phyloP scores from a whole-genome alignment of 345 rosid genomes.

The Hibiscus mutabilis region DNA sequence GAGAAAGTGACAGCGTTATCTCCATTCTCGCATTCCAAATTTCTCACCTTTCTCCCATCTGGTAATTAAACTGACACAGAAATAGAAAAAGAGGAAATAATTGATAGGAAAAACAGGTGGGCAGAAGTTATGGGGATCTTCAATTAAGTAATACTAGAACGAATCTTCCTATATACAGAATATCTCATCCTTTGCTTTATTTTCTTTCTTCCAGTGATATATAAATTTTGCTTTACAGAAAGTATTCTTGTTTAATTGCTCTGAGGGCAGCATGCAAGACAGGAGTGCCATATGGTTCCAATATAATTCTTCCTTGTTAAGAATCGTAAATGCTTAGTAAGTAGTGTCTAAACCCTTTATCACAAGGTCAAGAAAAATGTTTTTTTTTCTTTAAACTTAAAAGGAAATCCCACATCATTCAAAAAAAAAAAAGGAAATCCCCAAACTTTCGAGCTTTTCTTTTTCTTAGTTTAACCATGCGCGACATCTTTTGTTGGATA shows the following conservation, averaged over 20 bases:
- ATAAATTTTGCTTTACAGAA: not conserved
- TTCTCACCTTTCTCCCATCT: not conserved
- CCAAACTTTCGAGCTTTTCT: not conserved
- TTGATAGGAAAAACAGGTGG: not conserved
- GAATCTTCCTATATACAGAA: not conserved
- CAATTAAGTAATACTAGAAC: not conserved
- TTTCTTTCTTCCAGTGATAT: not conserved
- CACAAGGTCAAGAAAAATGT: not conserved
- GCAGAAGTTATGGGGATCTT: not conserved
- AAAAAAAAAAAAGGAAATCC: too few relatives aligned
- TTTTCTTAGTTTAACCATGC: not conserved
- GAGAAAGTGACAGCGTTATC: conserved; percentile 11
- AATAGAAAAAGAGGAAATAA: not conserved
- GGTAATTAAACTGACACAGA: not conserved
- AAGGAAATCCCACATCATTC: too few relatives aligned
- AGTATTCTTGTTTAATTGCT: not conserved
- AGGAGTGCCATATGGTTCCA: not conserved
- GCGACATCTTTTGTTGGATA: not conserved
- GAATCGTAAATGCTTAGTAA: not conserved
- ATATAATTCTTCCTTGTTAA: not conserved
- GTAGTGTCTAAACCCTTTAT: not conserved
- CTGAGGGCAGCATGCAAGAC: not conserved
- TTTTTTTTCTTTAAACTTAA: too few relatives aligned
- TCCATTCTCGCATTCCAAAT: conserved; percentile 4
- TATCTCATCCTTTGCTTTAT: not conserved